Conservation (phyloP, 768 basidiomycete species). For the Mycena epipterygia region DNA sequence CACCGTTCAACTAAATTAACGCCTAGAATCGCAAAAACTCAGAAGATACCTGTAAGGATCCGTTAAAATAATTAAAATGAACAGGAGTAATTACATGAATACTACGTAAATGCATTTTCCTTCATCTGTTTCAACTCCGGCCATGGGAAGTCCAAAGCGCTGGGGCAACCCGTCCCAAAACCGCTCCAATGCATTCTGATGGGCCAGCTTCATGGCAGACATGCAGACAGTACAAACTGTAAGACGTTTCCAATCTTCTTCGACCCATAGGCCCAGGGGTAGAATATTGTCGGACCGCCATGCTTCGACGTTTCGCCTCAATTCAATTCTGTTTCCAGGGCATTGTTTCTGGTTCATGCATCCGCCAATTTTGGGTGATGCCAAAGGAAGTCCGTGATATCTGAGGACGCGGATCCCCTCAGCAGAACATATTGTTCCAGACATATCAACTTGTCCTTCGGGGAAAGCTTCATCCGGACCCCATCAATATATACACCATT, state of each 20-base stretch:
- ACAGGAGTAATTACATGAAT: too few species aligned
- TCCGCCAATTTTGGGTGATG: not conserved
- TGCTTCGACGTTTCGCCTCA: not conserved
- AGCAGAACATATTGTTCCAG: not conserved
- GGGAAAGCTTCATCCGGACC: not conserved
- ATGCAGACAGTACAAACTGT: not conserved
- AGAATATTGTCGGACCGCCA: not conserved
- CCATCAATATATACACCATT: not conserved
- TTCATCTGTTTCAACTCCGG: not conserved
- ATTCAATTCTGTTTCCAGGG: not conserved
- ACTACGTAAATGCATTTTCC: not conserved
- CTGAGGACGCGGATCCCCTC: not conserved
- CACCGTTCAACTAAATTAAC: too few species aligned
- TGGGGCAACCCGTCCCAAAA: constrained; percentile 2
- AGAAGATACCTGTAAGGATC: too few species aligned
- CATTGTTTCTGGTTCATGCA: not conserved
- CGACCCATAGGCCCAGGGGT: not conserved
- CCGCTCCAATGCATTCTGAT: not conserved
- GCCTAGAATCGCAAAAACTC: too few species aligned
- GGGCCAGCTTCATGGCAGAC: not conserved
- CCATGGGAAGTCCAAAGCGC: constrained; percentile 3
- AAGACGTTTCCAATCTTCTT: not conserved
- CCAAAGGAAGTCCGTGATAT: not conserved
- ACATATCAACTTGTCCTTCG: not conserved
- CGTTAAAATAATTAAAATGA: too few species aligned